These are phyloP conservation scores for Trypanosoma platydactyli DNA, from an alignment of 208 protist species.

Conservation along the genomic window DNA sequence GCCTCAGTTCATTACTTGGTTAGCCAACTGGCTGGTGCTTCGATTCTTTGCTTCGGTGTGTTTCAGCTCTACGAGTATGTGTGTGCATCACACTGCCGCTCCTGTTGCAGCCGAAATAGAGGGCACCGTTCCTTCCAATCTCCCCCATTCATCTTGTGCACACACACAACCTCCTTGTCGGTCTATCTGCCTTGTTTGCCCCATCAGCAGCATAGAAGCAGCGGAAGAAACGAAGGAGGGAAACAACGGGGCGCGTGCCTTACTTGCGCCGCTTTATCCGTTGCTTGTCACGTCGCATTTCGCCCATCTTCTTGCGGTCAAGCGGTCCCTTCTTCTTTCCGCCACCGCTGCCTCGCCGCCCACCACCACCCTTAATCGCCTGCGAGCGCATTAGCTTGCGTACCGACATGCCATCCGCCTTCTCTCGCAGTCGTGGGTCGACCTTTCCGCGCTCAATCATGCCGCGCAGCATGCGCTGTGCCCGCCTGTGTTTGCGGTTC, in stretches of 20 bases:
- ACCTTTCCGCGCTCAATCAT: constrained; percentile 90
- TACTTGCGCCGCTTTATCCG: constrained; percentile 27
- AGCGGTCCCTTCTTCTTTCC: constrained; percentile 74
- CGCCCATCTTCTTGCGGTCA: constrained; percentile 74
- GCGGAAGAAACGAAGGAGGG: too few relatives aligned
- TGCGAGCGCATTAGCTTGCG: constrained; percentile 89
- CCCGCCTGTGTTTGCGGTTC: constrained; percentile 92
- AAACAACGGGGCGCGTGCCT: neutral
- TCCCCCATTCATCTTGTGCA: too few relatives aligned
- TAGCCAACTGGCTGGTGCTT: too few relatives aligned
- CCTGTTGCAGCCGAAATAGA: too few relatives aligned
- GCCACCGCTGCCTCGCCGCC: neutral
- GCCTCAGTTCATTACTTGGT: too few relatives aligned
- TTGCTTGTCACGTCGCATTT: constrained; percentile 63
- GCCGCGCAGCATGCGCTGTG: constrained; percentile 80
- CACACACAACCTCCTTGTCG: too few relatives aligned
- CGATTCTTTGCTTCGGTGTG: too few relatives aligned
- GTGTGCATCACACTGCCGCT: too few relatives aligned
- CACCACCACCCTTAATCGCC: constrained; percentile 64
- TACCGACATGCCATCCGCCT: constrained; percentile 70
- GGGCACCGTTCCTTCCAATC: too few relatives aligned
- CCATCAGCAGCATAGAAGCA: too few relatives aligned
- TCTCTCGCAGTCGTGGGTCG: constrained; percentile 84
- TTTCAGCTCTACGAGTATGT: too few relatives aligned
- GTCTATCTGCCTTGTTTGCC: constrained; percentile 4